Evolutionary conservation across 768 basidiomycete species (phyloP), one percentile per base, ranked within the genome.

Genomic region (Phanerochaete carnosa): DNA sequence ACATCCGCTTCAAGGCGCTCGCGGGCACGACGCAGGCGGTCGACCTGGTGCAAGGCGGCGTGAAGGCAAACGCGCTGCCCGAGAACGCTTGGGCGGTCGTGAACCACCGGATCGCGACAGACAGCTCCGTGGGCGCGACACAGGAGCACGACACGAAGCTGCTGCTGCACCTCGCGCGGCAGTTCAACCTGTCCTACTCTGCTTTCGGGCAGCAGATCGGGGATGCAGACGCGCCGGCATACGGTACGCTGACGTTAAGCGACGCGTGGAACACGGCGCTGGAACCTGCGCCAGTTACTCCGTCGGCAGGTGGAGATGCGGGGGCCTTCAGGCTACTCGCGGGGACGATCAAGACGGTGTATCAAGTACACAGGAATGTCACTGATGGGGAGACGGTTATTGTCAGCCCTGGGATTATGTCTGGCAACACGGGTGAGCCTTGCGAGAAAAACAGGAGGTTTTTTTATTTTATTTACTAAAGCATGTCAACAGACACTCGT

Each of bases 51-150:
- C 60, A 66, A 3, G 74, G 74, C 23, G 75, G 72, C 26, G 73
- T 74, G 16, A 80, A 80, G 70, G 70, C 74, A 33, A 81, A 81
- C 60, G 80, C 79, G 12, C 68, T 80, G 23, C 80, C 79, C 13
- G 80, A 81, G 64, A 62, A 56, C 45, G 68, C 64, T 0, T 67
- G 51, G 67, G 68, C 71, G 7, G 70, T 67, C 13, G 61, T 66
- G 33, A 68, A 66, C 58, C 65, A 66, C 59, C 67, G 68, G 8
- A 65, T 72, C 54, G 72, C 65, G 0, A 68, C 72, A 3, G 66
- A 72, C 37, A 65, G 76, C 58, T 75, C 74, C 5, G 66, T 76
- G 25, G 64, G 64, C 16, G 72, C 65, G 1, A 67, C 70, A 9
- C 64, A 73, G 62, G 60, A 70, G 52, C 74, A 70, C 53, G 70